Conservation (phyloP, 306 rosid genomes). For the Dalbergia cultrata region DNA sequence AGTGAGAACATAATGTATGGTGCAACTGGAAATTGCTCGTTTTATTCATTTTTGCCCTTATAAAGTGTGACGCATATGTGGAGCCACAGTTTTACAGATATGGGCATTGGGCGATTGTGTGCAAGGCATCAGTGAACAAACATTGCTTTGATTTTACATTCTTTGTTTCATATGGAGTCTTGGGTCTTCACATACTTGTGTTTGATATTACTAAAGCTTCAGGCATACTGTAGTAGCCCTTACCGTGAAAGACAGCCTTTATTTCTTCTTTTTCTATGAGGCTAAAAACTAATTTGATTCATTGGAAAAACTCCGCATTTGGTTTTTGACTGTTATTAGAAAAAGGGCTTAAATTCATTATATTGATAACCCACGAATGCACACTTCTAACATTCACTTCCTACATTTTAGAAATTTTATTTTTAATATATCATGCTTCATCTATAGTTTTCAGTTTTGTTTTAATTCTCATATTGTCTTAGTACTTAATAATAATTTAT, state of each 20-base stretch:
- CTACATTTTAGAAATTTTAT: constrained; percentile 2
- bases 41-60: not conserved
- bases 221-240: constrained; percentile 1
- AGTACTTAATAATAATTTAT: not conserved
- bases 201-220: not conserved
- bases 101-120: not conserved
- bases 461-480: not conserved
- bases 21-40: not conserved
- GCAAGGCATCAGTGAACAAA: not conserved
- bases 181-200: constrained; percentile 4
- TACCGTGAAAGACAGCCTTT: not conserved
- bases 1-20: too few species aligned
- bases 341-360: too few species aligned
- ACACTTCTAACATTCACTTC: constrained; percentile 18
- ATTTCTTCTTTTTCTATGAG: not conserved
- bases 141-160: not conserved
- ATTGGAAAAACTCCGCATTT: not conserved
- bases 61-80: not conserved
- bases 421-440: not conserved
- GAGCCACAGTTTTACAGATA: not conserved
- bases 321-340: not conserved
- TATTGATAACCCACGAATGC: not conserved
- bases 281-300: not conserved
- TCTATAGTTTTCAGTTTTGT: not conserved
- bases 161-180: constrained; percentile 9